phyloP scores from a whole-genome alignment of 2,329 filamentous ascomycete species.

The Ustulina deusta region DNA sequence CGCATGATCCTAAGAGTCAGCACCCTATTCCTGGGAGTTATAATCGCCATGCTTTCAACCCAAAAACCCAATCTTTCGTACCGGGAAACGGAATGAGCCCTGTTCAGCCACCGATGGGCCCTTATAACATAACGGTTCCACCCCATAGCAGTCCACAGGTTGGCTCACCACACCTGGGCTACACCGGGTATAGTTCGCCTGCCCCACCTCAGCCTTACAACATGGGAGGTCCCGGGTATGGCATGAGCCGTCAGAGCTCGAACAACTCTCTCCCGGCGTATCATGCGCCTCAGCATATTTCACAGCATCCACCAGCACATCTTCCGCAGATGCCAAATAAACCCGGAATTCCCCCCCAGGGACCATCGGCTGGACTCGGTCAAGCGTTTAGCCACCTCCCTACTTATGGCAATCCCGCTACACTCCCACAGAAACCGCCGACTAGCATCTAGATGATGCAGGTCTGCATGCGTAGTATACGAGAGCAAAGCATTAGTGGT shows the following conservation, averaged over 20 bases:
- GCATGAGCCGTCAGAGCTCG: constrained; percentile 68
- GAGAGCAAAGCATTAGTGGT: constrained; percentile 49
- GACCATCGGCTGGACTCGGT: constrained; percentile 48
- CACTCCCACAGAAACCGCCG: constrained; percentile 69
- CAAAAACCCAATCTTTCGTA: constrained; percentile 92
- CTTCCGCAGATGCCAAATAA: constrained; percentile 62
- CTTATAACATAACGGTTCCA: constrained; percentile 60
- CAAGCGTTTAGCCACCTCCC: constrained; percentile 67
- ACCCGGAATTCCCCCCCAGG: constrained; percentile 56
- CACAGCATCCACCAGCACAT: constrained; percentile 56
- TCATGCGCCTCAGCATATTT: constrained; percentile 55
- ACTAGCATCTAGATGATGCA: constrained; percentile 59
- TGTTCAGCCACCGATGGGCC: constrained; percentile 61
- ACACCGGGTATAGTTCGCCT: constrained; percentile 61
- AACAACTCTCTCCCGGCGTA: constrained; percentile 66
- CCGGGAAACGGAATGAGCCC: constrained; percentile 69
- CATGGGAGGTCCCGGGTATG: constrained; percentile 59
- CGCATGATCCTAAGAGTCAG: constrained; percentile 78
- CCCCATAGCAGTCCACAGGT: constrained; percentile 66
- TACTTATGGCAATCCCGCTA: constrained; percentile 70
- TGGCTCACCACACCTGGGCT: constrained; percentile 63
- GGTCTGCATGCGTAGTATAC: constrained; percentile 45
- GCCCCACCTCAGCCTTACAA: constrained; percentile 62
- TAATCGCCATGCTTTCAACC: constrained; percentile 89
- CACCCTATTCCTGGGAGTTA: constrained; percentile 88